Evolutionary conservation across 2,329 filamentous ascomycete genomes (phyloP).

Genomic region (Didymella arachidicola): DNA sequence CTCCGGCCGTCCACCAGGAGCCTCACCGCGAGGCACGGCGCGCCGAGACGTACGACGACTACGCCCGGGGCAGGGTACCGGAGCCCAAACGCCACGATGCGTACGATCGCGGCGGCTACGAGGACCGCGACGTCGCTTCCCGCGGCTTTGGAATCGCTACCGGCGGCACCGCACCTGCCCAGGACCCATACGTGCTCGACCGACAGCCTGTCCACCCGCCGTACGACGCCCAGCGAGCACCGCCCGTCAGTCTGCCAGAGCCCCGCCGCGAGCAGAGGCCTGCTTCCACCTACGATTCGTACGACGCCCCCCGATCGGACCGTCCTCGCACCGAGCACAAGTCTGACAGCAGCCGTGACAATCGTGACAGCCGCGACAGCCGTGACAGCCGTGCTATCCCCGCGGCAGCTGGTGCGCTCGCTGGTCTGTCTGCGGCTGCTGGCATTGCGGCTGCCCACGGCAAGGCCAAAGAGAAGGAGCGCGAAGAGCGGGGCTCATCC

Average conservation of each 20-base stretch:
- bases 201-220: constrained; percentile 43
- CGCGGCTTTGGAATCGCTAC: constrained; percentile 58
- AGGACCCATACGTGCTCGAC: constrained; percentile 52
- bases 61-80: constrained; percentile 52
- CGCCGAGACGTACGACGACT: constrained; percentile 53
- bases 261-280: constrained; percentile 26
- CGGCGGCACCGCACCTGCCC: constrained; percentile 20
- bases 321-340: constrained; percentile 36
- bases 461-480: constrained; percentile 45
- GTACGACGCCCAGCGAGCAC: constrained; percentile 22
- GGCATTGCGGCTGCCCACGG: constrained; percentile 40
- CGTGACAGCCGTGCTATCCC: constrained; percentile 34
- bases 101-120: constrained; percentile 35
- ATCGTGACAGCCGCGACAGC: constrained; percentile 25
- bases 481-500: constrained; percentile 18
- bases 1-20: constrained; percentile 59
- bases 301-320: constrained; percentile 38
- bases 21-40: constrained; percentile 51
- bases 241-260: constrained; percentile 38
- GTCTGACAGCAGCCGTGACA: constrained; percentile 35
- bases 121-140: constrained; percentile 55
- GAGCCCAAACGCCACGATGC: constrained; percentile 48
- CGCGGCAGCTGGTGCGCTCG: constrained; percentile 40
- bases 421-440: constrained; percentile 37
- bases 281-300: constrained; percentile 23